Conservation (phyloP, 441 rosid species). For the Pelargonium australe region DNA sequence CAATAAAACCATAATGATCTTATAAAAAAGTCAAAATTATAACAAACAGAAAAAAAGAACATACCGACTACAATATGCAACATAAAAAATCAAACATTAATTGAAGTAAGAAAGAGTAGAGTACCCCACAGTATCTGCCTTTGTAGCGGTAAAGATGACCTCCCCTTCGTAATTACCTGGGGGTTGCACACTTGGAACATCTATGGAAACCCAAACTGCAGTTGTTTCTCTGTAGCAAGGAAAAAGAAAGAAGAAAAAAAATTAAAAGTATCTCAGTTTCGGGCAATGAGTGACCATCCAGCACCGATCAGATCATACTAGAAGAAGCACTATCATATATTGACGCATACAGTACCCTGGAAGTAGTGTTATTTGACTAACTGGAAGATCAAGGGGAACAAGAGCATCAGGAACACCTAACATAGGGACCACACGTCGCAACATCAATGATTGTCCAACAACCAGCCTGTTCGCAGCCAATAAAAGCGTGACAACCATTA, state of each 20-base stretch:
- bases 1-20: constrained; percentile 6
- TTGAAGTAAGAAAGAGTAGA: constrained; percentile 14
- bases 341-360: constrained; percentile 58
- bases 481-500: constrained; percentile 23
- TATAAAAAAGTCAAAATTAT: background rate
- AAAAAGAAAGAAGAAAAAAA: constrained; percentile 8
- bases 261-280: constrained; percentile 24
- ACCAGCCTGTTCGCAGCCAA: constrained; percentile 47
- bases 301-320: constrained; percentile 18
- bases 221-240: constrained; percentile 65
- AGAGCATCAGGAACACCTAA: constrained; percentile 96
- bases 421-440: constrained; percentile 70
- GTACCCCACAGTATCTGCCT: constrained; percentile 52
- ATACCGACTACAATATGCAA: background rate
- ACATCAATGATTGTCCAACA: constrained; percentile 64
- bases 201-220: constrained; percentile 83
- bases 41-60: constrained; percentile 6
- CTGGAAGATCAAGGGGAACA: constrained; percentile 77
- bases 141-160: constrained; percentile 59
- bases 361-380: constrained; percentile 59
- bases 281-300: constrained; percentile 15
- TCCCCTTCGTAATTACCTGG: constrained; percentile 93
- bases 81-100: constrained; percentile 11
- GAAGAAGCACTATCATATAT: constrained; percentile 17
- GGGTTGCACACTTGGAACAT: constrained; percentile 75